These are phyloP conservation scores for Iris macrosiphon DNA, from an alignment of 106 monocot genomes.

Conservation along the genomic window DNA sequence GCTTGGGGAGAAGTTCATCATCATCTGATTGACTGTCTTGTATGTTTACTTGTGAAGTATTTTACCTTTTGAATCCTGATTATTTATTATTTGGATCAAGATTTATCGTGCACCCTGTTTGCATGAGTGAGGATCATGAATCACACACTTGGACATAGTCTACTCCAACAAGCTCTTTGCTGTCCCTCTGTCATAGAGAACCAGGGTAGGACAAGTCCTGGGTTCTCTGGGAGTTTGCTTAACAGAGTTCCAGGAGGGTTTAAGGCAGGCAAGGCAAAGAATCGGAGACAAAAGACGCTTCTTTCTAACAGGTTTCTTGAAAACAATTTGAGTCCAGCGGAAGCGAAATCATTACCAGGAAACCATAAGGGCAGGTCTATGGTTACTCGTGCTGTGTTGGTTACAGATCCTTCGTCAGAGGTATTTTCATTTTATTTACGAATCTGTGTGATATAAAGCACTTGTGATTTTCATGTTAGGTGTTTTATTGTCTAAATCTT, in stretches of 20 bases:
- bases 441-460: not conserved
- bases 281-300: slow-evolving; percentile 10
- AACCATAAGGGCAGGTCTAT: not conserved
- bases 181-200: slow-evolving; percentile 18
- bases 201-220: slow-evolving; percentile 7
- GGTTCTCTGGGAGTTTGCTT: slow-evolving; percentile 9
- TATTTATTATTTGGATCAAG: not conserved
- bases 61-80: not conserved
- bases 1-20: no score
- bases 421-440: slow-evolving; percentile 9
- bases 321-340: slow-evolving; percentile 8
- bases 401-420: slow-evolving; percentile 50
- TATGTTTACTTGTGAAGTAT: no score
- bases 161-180: slow-evolving; percentile 21
- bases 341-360: not conserved
- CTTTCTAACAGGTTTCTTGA: slow-evolving; percentile 34
- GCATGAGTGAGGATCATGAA: slow-evolving; percentile 35
- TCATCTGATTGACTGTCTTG: no score
- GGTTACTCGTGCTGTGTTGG: slow-evolving; percentile 34
- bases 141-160: slow-evolving; percentile 27
- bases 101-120: not conserved
- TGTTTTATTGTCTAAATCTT: not conserved
- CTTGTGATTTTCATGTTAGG: not conserved
- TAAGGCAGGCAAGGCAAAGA: not conserved
- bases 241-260: slow-evolving; percentile 10